These are phyloP conservation scores for Hysterium pulicare DNA, from an alignment of 2,329 filamentous ascomycete species.

Conservation along the genomic window DNA sequence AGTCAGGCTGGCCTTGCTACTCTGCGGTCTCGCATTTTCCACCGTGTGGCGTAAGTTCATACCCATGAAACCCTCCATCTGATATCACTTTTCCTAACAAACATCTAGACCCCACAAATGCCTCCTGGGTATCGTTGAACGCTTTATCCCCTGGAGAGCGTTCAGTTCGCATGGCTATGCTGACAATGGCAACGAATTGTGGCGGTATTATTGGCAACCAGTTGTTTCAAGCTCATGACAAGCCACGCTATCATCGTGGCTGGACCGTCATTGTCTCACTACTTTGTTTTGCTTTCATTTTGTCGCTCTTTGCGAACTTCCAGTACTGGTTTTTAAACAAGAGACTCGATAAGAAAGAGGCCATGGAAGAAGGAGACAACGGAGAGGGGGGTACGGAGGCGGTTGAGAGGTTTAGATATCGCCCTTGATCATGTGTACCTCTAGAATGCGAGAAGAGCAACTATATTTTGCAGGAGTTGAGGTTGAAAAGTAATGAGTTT, in stretches of 20 bases:
- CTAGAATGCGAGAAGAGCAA: too few species aligned
- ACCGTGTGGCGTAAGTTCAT: conserved; percentile 2
- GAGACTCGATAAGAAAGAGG: conserved; percentile 1
- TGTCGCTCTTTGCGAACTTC: conserved; percentile 7
- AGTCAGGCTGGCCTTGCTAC: conserved; percentile 6
- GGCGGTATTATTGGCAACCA: conserved; percentile 16
- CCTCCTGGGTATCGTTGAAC: conserved; percentile 17
- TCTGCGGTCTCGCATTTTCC: conserved; percentile 7
- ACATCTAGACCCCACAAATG: conserved; percentile 16
- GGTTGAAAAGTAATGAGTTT: too few species aligned
- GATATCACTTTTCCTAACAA: too few species aligned
- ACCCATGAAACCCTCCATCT: too few species aligned
- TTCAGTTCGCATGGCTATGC: conserved; percentile 16
- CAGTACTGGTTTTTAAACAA: conserved; percentile 16
- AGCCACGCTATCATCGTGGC: conserved; percentile 11
- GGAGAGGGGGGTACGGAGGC: too few species aligned
- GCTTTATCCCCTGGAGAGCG: conserved; percentile 13
- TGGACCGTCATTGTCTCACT: conserved; percentile 12
- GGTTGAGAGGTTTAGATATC: too few species aligned
- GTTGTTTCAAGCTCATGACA: conserved; percentile 14
- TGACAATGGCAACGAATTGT: conserved; percentile 16
- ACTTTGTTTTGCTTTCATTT: conserved; percentile 7
- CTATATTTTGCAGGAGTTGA: too few species aligned
- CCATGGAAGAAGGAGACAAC: too few species aligned
- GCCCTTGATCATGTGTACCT: too few species aligned